phyloP scores from a whole-genome alignment of 2,329 filamentous ascomycete genomes.

The Colletotrichum aenigma region DNA sequence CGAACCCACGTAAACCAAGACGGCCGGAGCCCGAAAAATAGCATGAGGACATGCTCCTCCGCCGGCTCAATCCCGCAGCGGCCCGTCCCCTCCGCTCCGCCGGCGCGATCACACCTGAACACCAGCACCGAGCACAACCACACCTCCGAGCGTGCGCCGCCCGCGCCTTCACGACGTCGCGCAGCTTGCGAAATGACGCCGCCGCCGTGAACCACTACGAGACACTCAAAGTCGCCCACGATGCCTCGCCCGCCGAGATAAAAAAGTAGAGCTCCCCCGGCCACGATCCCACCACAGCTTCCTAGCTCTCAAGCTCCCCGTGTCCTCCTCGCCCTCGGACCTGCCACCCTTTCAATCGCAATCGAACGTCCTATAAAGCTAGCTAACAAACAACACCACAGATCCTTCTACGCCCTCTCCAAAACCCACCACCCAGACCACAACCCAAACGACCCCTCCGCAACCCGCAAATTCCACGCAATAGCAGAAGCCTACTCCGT shows the following conservation, averaged over 20 bases:
- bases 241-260: conserved; percentile 76
- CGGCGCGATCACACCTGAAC: not conserved
- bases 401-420: conserved; percentile 87
- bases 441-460: conserved; percentile 76
- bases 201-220: conserved; percentile 75
- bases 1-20: not conserved
- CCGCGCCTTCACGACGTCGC: conserved; percentile 33
- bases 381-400: conserved; percentile 28
- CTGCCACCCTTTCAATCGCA: not conserved
- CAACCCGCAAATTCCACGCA: conserved; percentile 77
- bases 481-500: conserved; percentile 85
- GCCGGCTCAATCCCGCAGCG: conserved; percentile 33
- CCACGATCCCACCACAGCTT: not conserved
- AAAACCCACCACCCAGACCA: conserved; percentile 92
- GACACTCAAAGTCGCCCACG: conserved; percentile 71
- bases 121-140: not conserved
- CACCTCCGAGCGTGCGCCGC: conserved; percentile 4
- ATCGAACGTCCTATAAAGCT: not conserved
- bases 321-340: not conserved
- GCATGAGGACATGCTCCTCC: conserved; percentile 69
- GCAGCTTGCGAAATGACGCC: conserved; percentile 28
- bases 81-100: conserved; percentile 24
- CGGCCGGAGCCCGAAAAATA: conserved; percentile 28
- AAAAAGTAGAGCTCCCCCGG: conserved; percentile 67
- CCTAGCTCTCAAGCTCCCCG: not conserved